Percentiles rank a stretch among this genome's conserved stretches.
These are phyloP conservation scores for Trebouxia sp. DNA, from an alignment of 139 green algal species.

Conservation along the genomic window DNA sequence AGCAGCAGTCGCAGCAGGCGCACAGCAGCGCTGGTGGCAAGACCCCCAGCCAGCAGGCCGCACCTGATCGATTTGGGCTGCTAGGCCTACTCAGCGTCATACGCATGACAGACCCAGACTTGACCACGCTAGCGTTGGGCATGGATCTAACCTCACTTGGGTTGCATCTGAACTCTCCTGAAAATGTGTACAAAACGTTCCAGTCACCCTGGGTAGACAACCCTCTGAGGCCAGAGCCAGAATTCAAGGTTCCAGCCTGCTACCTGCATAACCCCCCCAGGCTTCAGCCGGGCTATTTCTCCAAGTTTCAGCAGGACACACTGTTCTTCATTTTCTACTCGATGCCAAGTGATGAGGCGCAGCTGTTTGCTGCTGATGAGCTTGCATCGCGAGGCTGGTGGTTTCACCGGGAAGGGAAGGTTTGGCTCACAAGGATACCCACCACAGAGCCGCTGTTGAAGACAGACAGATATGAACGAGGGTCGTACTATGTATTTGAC, in stretches of 20 bases:
- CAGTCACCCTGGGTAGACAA: constrained; percentile 84
- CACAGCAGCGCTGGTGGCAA: neutral
- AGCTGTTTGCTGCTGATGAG: constrained; percentile 95
- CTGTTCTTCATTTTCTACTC: constrained; percentile 99
- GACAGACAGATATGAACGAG: constrained; percentile 81
- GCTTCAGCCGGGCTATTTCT: constrained; percentile 85
- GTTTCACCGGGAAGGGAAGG: constrained; percentile 69
- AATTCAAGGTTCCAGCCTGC: constrained; percentile 83
- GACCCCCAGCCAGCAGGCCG: constrained; percentile 5
- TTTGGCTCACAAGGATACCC: constrained; percentile 83
- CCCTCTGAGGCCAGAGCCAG: constrained; percentile 72
- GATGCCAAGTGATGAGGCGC: constrained; percentile 80
- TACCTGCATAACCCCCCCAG: constrained; percentile 82
- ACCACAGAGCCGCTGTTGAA: constrained; percentile 83
- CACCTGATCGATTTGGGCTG: constrained; percentile 83
- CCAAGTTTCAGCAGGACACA: constrained; percentile 96
- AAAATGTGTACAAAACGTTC: constrained; percentile 83
- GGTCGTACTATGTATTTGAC: constrained; percentile 94
- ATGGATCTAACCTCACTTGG: constrained; percentile 96
- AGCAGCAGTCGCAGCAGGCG: constrained; percentile 16
- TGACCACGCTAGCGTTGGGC: constrained; percentile 94
- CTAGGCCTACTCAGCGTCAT: constrained; percentile 93
- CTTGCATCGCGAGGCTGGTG: constrained; percentile 86
- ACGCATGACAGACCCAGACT: constrained; percentile 87
- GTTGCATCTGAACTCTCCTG: constrained; percentile 90